Evolutionary conservation across 2,329 filamentous ascomycete genomes (phyloP), one percentile per base, ranked within the genome.

Genomic region (Stylonectria norvegica): DNA sequence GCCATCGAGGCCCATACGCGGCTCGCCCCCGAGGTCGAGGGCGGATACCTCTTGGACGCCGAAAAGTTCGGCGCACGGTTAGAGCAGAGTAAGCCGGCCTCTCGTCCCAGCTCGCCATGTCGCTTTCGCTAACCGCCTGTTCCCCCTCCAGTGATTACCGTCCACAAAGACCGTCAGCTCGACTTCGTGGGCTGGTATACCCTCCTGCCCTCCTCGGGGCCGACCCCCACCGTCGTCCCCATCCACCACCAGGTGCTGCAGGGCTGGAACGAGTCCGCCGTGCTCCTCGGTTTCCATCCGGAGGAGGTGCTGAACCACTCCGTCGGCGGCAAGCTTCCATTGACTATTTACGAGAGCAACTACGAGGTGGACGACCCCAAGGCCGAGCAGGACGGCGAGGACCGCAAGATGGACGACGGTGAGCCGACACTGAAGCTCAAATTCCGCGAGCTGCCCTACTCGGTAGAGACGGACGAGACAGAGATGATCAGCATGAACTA

Each of bases 401-500:
- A 85, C 40, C 84, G 81, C 66, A 80, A 83, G 55, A 85, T 91
- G 68, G 83, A 86, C 49, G 85, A 88, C 49, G 62, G 75, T 60
- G 65, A 79, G 22, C 62, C 70, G 1, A 63, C 70, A 3, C 61
- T 81, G 17, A 78, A 75, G 36, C 74, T 93, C 45, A 85, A 79
- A 56, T 97, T 97, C 65, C 79, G 84, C 44, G 85, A 94, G 59
- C 67, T 97, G 8, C 80, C 85, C 2, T 97, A 93, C 63, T 85
- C 85, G 0, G 83, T 97, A 2, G 93, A 97, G 67, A 95, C 90
- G 0, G 89, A 88, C 8, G 90, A 97, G 63, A 90, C 90, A 1
- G 93, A 98, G 65, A 96, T 96, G 89, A 97, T 98, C 51, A 86
- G 87, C 53, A 87, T 98, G 57, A 89, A 96, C 64, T 95, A 90